Percentiles rank a stretch among this genome's conserved stretches.
phyloP scores from a whole-genome alignment of 139 green algal species.

The Edaphochlamys debaryana region DNA sequence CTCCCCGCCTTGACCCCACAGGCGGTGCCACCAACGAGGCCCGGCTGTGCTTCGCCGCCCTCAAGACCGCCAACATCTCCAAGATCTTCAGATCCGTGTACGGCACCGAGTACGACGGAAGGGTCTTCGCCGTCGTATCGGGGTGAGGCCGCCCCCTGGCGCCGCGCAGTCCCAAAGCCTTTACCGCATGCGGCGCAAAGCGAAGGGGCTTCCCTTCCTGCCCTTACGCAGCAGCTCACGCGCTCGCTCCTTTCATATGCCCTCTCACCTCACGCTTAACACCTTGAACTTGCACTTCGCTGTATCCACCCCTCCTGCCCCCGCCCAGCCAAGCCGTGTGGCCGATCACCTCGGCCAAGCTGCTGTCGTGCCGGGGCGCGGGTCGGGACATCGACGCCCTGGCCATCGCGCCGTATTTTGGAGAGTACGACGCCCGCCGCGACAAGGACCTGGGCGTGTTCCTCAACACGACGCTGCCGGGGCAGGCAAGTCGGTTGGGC shows the following conservation, averaged over 20 bases:
- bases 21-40: slow-evolving; percentile 40
- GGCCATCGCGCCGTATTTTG: slow-evolving; percentile 49
- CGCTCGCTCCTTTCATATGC: no score
- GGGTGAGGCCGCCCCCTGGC: no score
- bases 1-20: no score
- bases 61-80: slow-evolving; percentile 41
- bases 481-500: not conserved
- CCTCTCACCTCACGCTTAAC: no score
- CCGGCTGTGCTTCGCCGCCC: slow-evolving; percentile 35
- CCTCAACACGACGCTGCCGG: slow-evolving; percentile 13
- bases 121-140: slow-evolving; percentile 39
- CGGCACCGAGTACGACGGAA: not conserved
- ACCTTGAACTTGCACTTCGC: no score
- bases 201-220: no score
- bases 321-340: slow-evolving; percentile 47
- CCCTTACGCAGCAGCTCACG: no score
- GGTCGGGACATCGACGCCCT: slow-evolving; percentile 36
- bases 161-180: no score
- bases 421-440: slow-evolving; percentile 1
- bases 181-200: no score
- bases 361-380: slow-evolving; percentile 31
- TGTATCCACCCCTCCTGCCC: no score
- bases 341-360: slow-evolving; percentile 40
- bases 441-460: slow-evolving; percentile 42
- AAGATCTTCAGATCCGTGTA: slow-evolving; percentile 41